Base-by-base conservation (phyloP, 1,284 basidiomycete species). In the Leccinum griseonigrum region DNA sequence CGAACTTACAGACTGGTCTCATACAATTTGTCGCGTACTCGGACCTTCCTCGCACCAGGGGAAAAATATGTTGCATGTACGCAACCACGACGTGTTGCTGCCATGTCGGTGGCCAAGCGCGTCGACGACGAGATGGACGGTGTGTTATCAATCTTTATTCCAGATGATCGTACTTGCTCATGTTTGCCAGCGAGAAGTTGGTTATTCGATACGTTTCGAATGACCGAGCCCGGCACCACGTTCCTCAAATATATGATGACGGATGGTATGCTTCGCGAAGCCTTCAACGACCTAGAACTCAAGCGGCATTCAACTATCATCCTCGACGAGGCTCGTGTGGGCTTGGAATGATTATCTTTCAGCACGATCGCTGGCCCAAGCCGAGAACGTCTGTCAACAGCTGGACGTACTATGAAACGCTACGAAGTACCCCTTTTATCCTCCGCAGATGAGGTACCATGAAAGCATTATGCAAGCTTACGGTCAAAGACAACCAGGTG, bases 161-260 rank as follows among this genome's bases (percentile, higher is more conserved):
- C 26, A 2, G 34, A 28, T 50, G 10, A 29, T 28, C n/a, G 28
- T 8, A 31, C n/a, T 10, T 36, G 1, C 60, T 67, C 3, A 71
- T 60, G 51, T 40, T 51, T 57, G 26, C 8, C 9, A 4, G 58
- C 90, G 93, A 74, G 88, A 98, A 69, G 97, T 99, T 66, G 97
- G 97, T 66, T 99, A 99, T 77, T 95, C 94, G 3, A 98, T 98
- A 71, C 94, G 97, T 74, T 99, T 99, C 77, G 97, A 99, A 94
- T 95, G 89, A 98, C 96, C 10, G 91, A 95, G 66, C 85, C 86
- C 0, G 92, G 91, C 0, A 92, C 88, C 7, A 98, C 95, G 0
- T 96, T 97, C 77, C 81, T 98, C 68, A 96, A 97, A 75, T 98
- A 99, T 80, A 98, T 99, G 96, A 98, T 99, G 96, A 99, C 97